Conservation (phyloP, 768 basidiomycete genomes). For the Sarcomyxa edulis region DNA sequence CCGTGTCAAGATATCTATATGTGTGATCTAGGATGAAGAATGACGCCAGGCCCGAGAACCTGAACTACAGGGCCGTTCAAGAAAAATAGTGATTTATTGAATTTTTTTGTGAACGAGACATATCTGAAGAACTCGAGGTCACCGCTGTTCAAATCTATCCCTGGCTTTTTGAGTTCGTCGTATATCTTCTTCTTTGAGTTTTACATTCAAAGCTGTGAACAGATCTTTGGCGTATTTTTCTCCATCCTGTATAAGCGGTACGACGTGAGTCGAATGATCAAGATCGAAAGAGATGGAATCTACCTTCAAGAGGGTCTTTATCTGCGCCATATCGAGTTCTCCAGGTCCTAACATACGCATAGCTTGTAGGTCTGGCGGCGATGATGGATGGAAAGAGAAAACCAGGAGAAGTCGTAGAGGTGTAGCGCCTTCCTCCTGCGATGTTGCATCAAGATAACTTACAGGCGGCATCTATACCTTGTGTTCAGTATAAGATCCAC, state of each 20-base stretch:
- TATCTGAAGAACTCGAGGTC: constrained; percentile 2
- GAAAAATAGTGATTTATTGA: too few relatives aligned
- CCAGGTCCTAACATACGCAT: constrained; percentile 62
- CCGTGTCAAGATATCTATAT: too few relatives aligned
- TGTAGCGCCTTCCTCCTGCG: constrained; percentile 65
- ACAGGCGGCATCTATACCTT: constrained; percentile 49
- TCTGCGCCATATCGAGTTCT: constrained; percentile 41
- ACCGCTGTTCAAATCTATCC: constrained; percentile 39
- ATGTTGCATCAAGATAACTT: constrained; percentile 72
- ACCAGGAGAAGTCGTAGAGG: constrained; percentile 56
- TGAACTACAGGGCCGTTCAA: too few relatives aligned
- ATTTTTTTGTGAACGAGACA: too few relatives aligned
- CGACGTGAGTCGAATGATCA: background rate
- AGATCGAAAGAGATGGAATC: constrained; percentile 7
- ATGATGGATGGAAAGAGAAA: constrained; percentile 50
- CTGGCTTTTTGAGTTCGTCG: constrained; percentile 56
- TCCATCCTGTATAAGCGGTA: constrained; percentile 42
- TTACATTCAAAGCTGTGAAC: constrained; percentile 51
- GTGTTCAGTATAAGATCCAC: background rate
- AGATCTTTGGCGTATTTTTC: constrained; percentile 60
- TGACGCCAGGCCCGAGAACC: too few relatives aligned
- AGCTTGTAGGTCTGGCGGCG: constrained; percentile 45
- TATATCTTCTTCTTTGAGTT: constrained; percentile 60
- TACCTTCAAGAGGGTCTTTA: constrained; percentile 56
- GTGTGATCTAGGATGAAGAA: too few relatives aligned